These are phyloP conservation scores for Termitomyces sp. DNA, from an alignment of 768 basidiomycete species.

Conservation along the genomic window DNA sequence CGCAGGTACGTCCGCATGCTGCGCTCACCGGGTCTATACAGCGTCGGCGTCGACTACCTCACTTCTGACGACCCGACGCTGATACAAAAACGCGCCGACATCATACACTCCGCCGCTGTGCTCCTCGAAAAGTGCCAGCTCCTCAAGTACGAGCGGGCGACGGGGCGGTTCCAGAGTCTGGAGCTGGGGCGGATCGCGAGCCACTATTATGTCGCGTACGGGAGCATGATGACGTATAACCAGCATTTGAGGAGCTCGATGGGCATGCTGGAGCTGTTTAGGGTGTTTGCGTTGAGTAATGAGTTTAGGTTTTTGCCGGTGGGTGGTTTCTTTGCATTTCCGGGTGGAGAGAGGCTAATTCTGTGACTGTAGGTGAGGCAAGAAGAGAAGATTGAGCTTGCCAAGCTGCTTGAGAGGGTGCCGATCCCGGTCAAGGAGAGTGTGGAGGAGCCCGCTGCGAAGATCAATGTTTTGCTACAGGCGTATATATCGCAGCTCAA, in stretches of 20 bases:
- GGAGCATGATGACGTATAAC: slow-evolving; percentile 96
- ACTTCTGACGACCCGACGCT: slow-evolving; percentile 60
- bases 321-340: slow-evolving; percentile 25
- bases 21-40: slow-evolving; percentile 80
- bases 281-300: slow-evolving; percentile 92
- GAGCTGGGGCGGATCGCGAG: slow-evolving; percentile 93
- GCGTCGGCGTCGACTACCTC: slow-evolving; percentile 86
- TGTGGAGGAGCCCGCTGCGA: slow-evolving; percentile 94
- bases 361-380: slow-evolving; percentile 14
- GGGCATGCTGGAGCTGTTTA: slow-evolving; percentile 86
- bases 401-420: slow-evolving; percentile 87
- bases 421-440: slow-evolving; percentile 97
- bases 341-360: background rate
- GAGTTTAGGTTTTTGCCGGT: slow-evolving; percentile 92
- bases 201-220: slow-evolving; percentile 92
- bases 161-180: slow-evolving; percentile 87
- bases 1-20: slow-evolving; percentile 92
- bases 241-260: slow-evolving; percentile 87
- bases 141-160: slow-evolving; percentile 87
- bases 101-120: slow-evolving; percentile 89
- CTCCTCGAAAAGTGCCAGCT: slow-evolving; percentile 92
- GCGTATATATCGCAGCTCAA: slow-evolving; percentile 93
- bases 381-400: slow-evolving; percentile 81
- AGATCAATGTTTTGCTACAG: slow-evolving; percentile 95
- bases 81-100: slow-evolving; percentile 92